Conservation (phyloP, 352 stramenopile species). For the Globisporangium carolinianum region DNA sequence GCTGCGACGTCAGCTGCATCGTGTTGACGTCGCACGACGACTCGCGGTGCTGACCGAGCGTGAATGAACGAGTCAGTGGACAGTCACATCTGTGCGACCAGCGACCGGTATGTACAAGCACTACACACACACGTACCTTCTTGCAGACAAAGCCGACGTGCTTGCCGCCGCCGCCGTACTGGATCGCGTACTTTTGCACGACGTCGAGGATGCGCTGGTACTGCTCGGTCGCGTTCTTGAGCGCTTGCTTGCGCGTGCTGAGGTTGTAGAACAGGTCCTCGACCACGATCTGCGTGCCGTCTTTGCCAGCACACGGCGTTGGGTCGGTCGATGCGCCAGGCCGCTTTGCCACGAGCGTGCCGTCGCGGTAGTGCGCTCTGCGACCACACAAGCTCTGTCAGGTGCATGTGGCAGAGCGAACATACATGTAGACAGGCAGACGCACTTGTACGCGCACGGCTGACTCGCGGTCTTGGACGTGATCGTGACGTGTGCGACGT, state of each 20-base stretch:
- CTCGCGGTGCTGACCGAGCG: slow-evolving; percentile 46
- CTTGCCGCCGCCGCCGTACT: slow-evolving; percentile 80
- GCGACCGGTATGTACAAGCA: neutral
- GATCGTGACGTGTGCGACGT: slow-evolving; percentile 92
- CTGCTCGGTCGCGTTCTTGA: slow-evolving; percentile 92
- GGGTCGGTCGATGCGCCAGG: slow-evolving; percentile 60
- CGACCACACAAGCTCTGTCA: slow-evolving; percentile 12
- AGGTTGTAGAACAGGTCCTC: slow-evolving; percentile 99
- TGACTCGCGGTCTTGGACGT: slow-evolving; percentile 77
- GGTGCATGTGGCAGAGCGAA: neutral
- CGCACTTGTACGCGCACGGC: slow-evolving; percentile 77
- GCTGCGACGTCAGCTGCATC: slow-evolving; percentile 43
- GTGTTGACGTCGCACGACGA: slow-evolving; percentile 78
- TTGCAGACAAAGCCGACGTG: slow-evolving; percentile 95
- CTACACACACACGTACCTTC: slow-evolving; percentile 43
- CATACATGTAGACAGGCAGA: neutral
- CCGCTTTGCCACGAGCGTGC: slow-evolving; percentile 71
- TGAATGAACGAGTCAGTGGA: neutral
- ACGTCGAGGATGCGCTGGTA: slow-evolving; percentile 92
- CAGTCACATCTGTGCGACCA: neutral
- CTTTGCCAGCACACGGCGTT: slow-evolving; percentile 69
- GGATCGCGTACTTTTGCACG: slow-evolving; percentile 95
- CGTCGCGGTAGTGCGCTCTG: slow-evolving; percentile 90
- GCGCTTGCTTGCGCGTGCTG: slow-evolving; percentile 86
- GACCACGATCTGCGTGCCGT: slow-evolving; percentile 79